Conservation (phyloP, 345 rosid genomes). For the Atalantia buxifolia region DNA sequence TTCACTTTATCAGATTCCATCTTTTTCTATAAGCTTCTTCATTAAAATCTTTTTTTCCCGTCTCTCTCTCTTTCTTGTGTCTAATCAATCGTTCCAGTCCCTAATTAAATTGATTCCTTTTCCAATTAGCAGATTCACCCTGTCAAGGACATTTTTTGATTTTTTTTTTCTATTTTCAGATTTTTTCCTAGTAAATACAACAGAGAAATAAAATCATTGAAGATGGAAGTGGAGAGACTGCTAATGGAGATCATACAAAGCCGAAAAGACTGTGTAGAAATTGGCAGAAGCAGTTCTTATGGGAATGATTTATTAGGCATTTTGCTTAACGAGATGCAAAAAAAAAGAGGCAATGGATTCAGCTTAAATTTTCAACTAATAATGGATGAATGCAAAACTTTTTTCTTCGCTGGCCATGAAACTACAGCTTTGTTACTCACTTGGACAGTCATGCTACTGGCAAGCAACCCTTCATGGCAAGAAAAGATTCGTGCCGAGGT, state of each 20-base stretch:
- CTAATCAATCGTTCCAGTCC: background rate
- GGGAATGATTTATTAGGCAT: slow-evolving; percentile 85
- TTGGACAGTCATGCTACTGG: slow-evolving; percentile 89
- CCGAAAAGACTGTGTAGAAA: slow-evolving; percentile 68
- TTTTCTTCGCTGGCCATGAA: slow-evolving; percentile 97
- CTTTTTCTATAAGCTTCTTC: background rate
- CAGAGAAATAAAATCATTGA: slow-evolving; percentile 73
- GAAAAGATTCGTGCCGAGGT: slow-evolving; percentile 68
- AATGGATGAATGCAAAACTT: slow-evolving; percentile 97
- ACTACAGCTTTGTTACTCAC: slow-evolving; percentile 87
- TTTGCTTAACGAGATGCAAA: slow-evolving; percentile 70
- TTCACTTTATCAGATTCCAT: slow-evolving; percentile 11
- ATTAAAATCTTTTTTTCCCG: background rate
- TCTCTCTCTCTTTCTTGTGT: too few relatives aligned
- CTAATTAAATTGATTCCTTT: background rate
- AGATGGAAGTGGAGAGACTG: slow-evolving; percentile 75
- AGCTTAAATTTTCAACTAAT: slow-evolving; percentile 63
- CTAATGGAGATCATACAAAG: slow-evolving; percentile 82
- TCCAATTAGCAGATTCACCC: background rate
- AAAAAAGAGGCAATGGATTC: slow-evolving; percentile 34
- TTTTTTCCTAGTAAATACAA: slow-evolving; percentile 88
- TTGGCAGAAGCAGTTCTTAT: slow-evolving; percentile 71
- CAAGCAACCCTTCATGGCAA: slow-evolving; percentile 87
- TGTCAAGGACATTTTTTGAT: background rate
- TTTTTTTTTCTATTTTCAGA: slow-evolving; percentile 29